Evolutionary conservation across 2,329 filamentous ascomycete genomes (phyloP).

Genomic region (Pochonia chlamydosporia): DNA sequence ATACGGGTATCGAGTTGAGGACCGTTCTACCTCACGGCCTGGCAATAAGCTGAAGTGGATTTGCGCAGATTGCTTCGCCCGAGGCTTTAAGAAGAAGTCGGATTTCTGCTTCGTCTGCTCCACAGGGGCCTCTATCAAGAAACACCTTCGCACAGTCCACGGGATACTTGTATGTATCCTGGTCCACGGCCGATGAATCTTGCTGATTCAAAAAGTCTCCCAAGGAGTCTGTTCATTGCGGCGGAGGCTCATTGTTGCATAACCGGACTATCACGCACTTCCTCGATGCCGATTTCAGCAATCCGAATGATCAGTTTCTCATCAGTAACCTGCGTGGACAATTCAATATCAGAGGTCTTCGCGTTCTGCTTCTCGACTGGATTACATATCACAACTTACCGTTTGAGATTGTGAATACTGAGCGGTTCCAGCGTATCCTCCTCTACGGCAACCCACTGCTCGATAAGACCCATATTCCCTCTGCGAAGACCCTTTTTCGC

Average conservation of each 20-base stretch:
- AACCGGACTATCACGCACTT: background rate
- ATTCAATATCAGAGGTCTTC: no score
- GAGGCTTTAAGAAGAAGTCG: background rate
- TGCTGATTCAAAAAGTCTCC: background rate
- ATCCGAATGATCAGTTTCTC: no score
- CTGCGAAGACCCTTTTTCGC: no score
- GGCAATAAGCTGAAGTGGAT: slow-evolving; percentile 1
- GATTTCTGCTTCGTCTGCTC: background rate
- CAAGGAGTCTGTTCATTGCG: background rate
- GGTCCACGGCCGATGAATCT: background rate
- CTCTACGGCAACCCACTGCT: no score
- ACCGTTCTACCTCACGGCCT: background rate
- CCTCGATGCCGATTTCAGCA: no score
- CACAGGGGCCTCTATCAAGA: background rate
- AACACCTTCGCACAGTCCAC: background rate
- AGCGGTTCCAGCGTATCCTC: no score
- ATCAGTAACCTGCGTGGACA: no score
- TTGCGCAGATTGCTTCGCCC: background rate
- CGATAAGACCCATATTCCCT: no score
- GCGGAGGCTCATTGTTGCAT: background rate
- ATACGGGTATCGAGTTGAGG: background rate
- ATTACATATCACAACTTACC: no score
- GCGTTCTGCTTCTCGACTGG: no score
- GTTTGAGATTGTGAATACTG: no score
- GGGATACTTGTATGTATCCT: background rate